Base-by-base conservation (phyloP, 225 moss, liverwort and hornwort species). In the Takakia lepidozioides region DNA sequence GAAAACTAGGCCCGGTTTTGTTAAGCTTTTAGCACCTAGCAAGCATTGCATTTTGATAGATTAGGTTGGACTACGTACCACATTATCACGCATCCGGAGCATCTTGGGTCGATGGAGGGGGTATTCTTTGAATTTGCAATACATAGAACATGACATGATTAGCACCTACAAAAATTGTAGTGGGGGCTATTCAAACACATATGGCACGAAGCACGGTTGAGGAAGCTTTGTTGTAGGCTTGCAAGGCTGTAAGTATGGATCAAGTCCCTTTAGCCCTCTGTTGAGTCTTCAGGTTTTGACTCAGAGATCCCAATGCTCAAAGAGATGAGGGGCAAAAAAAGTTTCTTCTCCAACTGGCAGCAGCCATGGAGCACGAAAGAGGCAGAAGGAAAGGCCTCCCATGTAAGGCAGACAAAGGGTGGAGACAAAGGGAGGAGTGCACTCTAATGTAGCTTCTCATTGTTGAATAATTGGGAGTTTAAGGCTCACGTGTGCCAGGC, bases 121-220 rank as follows among this genome's bases (percentile, higher is more conserved):
- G n/a, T n/a, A n/a, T n/a, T n/a, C n/a, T n/a, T n/a, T 56, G 45
- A 90, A n/a, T n/a, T n/a, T n/a, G n/a, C n/a, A n/a, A n/a, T n/a
- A n/a, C n/a, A n/a, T n/a, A n/a, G n/a, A n/a, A n/a, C 27, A 95
- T 87, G 32, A 77, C 90, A 23, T 67, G 68, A 19, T 46, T 60
- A 27, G 49, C 25, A 1, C 41, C 80, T 5, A 17, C 82, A 23
- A 60, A 84, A 25, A 80, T 43, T 54, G 64, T 87, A 26, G 67
- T 69, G 22, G 81, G 87, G 26, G 76, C 89, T 1, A 66, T 93
- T 2, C 63, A 57, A 29, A 79, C 74, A 3, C 82, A 57, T 43
- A 21, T 93, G 3, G 73, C 38, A 41, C 83, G 88, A 43, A 82
- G 81, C 58, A 76, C 60, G 36, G 47, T 73, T 29, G 74, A 84